Conservation (phyloP, 495 filamentous ascomycete species). For the Tuber brumale region DNA sequence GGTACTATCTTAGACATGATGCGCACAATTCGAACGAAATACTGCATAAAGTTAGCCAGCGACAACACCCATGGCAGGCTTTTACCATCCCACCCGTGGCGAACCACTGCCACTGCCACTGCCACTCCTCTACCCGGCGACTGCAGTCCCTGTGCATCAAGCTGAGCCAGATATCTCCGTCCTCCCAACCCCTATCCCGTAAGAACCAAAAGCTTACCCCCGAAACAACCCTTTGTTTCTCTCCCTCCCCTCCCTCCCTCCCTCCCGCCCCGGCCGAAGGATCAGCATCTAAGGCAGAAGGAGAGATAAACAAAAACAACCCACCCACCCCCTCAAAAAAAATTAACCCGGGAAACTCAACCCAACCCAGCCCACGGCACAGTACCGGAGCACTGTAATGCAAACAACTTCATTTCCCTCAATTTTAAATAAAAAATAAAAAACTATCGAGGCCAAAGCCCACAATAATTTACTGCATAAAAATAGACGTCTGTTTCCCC, state of each 20-base stretch:
- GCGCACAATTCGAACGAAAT: background rate
- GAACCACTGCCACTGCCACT: background rate
- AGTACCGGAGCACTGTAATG: no score
- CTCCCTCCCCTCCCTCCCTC: constrained; percentile 5
- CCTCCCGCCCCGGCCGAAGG: background rate
- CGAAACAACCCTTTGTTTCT: background rate
- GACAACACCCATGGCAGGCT: background rate
- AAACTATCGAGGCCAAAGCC: background rate
- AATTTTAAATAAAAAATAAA: background rate
- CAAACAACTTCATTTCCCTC: constrained; percentile 2
- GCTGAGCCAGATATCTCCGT: background rate
- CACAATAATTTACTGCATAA: background rate
- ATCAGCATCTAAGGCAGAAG: background rate
- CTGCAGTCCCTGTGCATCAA: background rate
- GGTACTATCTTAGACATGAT: background rate
- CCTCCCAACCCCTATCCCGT: background rate
- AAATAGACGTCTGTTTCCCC: background rate
- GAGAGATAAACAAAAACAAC: background rate
- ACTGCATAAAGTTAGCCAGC: background rate
- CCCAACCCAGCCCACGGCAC: background rate
- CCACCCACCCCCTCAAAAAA: background rate
- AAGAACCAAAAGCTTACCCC: background rate
- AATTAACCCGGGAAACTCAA: background rate
- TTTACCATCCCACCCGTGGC: background rate
- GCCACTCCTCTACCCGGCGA: background rate